Conservation (phyloP, 2,329 filamentous ascomycete genomes). For the Fonsecaea pedrosoi region DNA sequence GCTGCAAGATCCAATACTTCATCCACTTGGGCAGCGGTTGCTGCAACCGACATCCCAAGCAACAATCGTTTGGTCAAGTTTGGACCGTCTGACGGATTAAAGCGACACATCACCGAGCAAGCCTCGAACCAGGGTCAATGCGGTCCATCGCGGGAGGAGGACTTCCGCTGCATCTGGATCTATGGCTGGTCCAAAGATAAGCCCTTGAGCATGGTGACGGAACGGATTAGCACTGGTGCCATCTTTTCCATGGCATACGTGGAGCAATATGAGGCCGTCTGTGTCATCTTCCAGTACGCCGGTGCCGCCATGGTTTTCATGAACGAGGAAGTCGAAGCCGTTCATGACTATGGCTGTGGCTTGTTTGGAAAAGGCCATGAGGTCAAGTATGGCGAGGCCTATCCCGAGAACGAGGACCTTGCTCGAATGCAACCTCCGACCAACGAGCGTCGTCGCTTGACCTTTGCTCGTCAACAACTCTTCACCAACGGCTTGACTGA, state of each 20-base stretch:
- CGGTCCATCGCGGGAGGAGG: slow-evolving; percentile 22
- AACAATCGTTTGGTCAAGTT: slow-evolving; percentile 40
- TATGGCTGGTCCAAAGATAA: slow-evolving; percentile 35
- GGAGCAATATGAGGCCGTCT: slow-evolving; percentile 42
- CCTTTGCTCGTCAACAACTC: slow-evolving; percentile 49
- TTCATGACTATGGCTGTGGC: slow-evolving; percentile 42
- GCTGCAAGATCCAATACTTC: slow-evolving; percentile 22
- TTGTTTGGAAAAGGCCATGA: slow-evolving; percentile 46
- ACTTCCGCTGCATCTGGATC: slow-evolving; percentile 40
- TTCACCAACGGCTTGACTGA: slow-evolving; percentile 46
- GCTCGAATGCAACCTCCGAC: slow-evolving; percentile 46
- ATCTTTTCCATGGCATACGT: slow-evolving; percentile 49
- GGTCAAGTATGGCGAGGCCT: slow-evolving; percentile 43
- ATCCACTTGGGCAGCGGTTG: slow-evolving; percentile 41
- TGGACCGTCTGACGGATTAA: slow-evolving; percentile 37
- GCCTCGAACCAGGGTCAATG: slow-evolving; percentile 12
- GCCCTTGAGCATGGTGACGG: slow-evolving; percentile 42
- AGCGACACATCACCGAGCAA: slow-evolving; percentile 33
- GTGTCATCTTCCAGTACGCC: slow-evolving; percentile 50
- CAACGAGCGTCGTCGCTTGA: slow-evolving; percentile 51
- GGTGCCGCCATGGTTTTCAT: slow-evolving; percentile 47
- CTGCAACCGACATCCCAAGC: slow-evolving; percentile 37
- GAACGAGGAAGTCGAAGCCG: slow-evolving; percentile 43
- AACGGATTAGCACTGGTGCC: slow-evolving; percentile 49
- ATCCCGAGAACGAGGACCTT: slow-evolving; percentile 47